Evolutionary conservation across 2,329 filamentous ascomycete genomes (phyloP), one percentile per base, ranked within the genome.

Genomic region (Aspergillus tamarii): DNA sequence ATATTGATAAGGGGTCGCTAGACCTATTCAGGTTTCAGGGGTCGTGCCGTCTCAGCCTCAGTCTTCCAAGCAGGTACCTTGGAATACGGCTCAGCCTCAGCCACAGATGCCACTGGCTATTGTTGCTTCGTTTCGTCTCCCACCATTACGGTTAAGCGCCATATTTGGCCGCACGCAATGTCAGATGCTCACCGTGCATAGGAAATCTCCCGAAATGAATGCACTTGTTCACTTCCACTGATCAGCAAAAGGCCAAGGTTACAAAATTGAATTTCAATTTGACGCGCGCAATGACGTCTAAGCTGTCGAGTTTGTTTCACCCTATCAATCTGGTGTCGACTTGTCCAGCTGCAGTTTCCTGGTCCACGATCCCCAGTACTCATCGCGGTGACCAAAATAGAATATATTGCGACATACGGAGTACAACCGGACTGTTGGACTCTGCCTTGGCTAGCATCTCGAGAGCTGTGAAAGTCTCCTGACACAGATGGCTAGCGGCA

Each of bases 81-180:
- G 36, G 50, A 41, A 59, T 45, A 26, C 53, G 53, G 43, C 57
- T 63, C 62, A 65, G 67, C 67, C 66, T 67, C 67, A 68, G 61
- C 62, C 64, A 64, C 62, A 64, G 23, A 48, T 14, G 30, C 45
- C 26, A 56, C 53, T 64, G 58, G 62, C 56, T 59, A 50, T 50
- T 39, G 21, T 58, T 50, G 45, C 50, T 61, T 45, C 61, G 60
- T 60, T 43, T 63, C 11, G 21, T 50, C 50, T 34, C 43, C 39
- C 41, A 45, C 57, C 46, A 54, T 53, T 21, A 43, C 54, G 23
- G 34, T 45, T 59, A 57, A 60, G 58, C 54, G 58, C 64, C 55
- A 57, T 45, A 63, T 58, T 58, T 41, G 63, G 61, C 58, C 9
- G 36, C 43, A 55, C 52, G 57, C 45, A 48, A 41, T 48, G 48